Percentiles rank a stretch among this genome's conserved stretches.
Evolutionary conservation across 2,329 filamentous ascomycete species (phyloP).

Genomic region (Alternaria burnsii): DNA sequence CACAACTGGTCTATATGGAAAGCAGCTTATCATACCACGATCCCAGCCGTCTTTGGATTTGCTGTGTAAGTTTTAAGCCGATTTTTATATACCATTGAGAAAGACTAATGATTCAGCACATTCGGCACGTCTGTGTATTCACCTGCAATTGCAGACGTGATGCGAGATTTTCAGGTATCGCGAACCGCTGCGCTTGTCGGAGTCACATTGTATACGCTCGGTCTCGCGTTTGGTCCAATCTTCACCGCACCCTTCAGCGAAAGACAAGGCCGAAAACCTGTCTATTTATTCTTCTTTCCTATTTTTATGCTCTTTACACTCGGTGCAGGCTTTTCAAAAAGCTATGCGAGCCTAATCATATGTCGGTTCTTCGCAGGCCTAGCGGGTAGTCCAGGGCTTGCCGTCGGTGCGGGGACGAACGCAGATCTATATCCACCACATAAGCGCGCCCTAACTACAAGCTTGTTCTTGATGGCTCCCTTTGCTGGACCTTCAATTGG

Average conservation of each 20-base stretch:
- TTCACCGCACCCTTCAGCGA: conserved; percentile 68
- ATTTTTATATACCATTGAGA: not conserved
- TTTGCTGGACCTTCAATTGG: conserved; percentile 52
- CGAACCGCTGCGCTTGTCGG: conserved; percentile 66
- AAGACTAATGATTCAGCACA: conserved; percentile 51
- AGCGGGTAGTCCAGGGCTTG: conserved; percentile 68
- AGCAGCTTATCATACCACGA: conserved; percentile 44
- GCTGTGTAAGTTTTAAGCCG: conserved; percentile 40
- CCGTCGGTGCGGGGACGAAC: conserved; percentile 54
- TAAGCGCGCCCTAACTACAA: conserved; percentile 44
- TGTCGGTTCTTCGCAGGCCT: conserved; percentile 75
- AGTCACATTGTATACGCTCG: conserved; percentile 67
- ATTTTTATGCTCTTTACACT: conserved; percentile 65
- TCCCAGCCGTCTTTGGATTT: conserved; percentile 49
- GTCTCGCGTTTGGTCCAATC: conserved; percentile 67
- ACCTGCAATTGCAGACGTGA: conserved; percentile 58
- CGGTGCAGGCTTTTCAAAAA: conserved; percentile 62
- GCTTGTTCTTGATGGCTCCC: conserved; percentile 53
- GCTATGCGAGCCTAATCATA: conserved; percentile 61
- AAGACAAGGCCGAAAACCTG: conserved; percentile 62
- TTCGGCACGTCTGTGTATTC: conserved; percentile 65
- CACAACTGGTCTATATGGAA: conserved; percentile 49
- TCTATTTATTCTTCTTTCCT: conserved; percentile 60
- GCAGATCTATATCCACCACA: conserved; percentile 51
- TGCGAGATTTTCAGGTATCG: conserved; percentile 63